Evolutionary conservation across 1,139 yeast species (phyloP).

Genomic region (Taiozyma sp.): DNA sequence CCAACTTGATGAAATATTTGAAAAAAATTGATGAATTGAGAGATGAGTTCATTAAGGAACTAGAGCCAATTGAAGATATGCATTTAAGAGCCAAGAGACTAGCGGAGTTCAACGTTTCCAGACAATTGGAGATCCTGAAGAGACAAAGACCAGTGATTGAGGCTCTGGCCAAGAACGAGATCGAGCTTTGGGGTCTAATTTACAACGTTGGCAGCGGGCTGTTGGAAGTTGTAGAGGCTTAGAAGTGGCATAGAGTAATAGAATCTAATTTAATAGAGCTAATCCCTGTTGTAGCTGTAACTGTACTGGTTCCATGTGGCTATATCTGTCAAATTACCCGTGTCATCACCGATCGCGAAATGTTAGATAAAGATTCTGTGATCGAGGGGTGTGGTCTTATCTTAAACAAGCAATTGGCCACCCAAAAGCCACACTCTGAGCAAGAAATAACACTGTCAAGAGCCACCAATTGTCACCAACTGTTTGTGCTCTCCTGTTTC

Average conservation of each 20-base stretch:
- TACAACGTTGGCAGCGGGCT: conserved; percentile 83
- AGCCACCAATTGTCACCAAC: too few species aligned
- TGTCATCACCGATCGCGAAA: neutral
- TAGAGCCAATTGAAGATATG: conserved; percentile 31
- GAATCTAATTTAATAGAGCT: too few species aligned
- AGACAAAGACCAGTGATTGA: conserved; percentile 69
- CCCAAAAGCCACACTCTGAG: too few species aligned
- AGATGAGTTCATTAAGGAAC: conserved; percentile 28
- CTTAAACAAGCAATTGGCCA: neutral
- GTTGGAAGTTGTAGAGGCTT: conserved; percentile 38
- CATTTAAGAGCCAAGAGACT: conserved; percentile 57
- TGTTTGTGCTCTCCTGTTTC: too few species aligned
- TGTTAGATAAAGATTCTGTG: neutral
- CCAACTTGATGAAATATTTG: conserved; percentile 32
- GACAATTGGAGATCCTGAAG: conserved; percentile 46
- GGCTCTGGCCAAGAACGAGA: conserved; percentile 67
- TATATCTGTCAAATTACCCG: neutral
- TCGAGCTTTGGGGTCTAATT: conserved; percentile 84
- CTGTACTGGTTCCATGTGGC: too few species aligned
- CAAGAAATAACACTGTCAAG: too few species aligned
- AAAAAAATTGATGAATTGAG: conserved; percentile 46
- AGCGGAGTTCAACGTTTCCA: conserved; percentile 75
- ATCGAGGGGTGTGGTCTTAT: neutral
- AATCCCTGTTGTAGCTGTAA: too few species aligned
- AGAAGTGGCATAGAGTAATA: neutral